Evolutionary conservation across 306 rosid genomes (phyloP).

Genomic region (Myrica gale): DNA sequence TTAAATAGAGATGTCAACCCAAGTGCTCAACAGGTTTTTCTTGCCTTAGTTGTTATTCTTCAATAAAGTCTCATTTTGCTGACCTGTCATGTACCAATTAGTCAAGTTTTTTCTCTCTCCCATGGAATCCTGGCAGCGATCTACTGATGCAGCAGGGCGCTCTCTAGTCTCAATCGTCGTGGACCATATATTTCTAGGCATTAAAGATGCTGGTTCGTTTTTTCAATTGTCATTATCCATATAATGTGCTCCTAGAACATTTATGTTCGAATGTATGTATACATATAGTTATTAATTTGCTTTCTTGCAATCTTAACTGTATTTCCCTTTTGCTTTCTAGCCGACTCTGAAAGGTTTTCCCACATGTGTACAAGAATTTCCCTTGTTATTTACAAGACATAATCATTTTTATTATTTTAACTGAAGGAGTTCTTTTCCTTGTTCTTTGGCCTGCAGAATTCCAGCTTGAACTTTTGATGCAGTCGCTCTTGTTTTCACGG

Average conservation of each 20-base stretch:
- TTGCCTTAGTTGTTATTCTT: conserved; percentile 28
- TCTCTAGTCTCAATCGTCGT: conserved; percentile 79
- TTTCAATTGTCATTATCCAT: not conserved
- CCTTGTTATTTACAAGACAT: not conserved
- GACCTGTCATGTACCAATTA: conserved; percentile 13
- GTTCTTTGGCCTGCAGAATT: conserved; percentile 64
- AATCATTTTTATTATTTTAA: not conserved
- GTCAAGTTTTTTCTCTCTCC: conserved; percentile 19
- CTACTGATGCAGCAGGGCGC: conserved; percentile 82
- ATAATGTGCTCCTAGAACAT: not conserved
- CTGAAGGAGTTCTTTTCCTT: conserved; percentile 28
- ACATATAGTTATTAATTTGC: not conserved
- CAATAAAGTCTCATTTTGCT: conserved; percentile 13
- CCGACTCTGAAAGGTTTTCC: not conserved
- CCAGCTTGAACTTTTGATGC: conserved; percentile 91
- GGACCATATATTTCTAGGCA: conserved; percentile 90
- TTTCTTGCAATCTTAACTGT: not conserved
- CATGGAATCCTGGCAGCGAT: conserved; percentile 54
- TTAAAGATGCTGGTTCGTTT: conserved; percentile 78
- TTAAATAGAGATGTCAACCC: conserved; percentile 61
- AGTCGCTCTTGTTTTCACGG: conserved; percentile 89
- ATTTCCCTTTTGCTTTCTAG: not conserved
- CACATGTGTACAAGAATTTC: not conserved
- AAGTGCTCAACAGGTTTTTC: conserved; percentile 64
- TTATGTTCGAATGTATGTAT: too few species aligned